Percentiles rank a stretch among this genome's conserved stretches.
Evolutionary conservation across 208 protist species (phyloP).

Genomic region (Trypanosoma conorhini): DNA sequence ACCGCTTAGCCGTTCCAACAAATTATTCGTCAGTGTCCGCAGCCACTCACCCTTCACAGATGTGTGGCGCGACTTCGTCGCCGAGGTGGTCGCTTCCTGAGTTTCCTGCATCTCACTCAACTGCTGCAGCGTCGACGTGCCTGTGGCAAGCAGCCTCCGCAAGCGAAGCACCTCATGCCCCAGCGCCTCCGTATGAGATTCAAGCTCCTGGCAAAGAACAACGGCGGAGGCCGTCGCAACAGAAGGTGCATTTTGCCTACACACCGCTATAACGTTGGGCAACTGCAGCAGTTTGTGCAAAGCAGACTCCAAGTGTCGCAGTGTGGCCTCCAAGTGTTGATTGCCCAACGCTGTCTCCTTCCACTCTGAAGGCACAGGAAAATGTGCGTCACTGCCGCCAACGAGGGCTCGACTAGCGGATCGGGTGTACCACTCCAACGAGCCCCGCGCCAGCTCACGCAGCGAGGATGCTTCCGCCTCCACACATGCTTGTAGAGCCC

Average conservation of each 20-base stretch:
- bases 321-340: conserved; percentile 14
- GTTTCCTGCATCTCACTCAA: conserved; percentile 11
- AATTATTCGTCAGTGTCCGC: conserved; percentile 6
- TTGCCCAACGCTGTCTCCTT: neutral
- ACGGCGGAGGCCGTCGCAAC: conserved; percentile 3
- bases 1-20: conserved; percentile 15
- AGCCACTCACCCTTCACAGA: conserved; percentile 16
- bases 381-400: neutral
- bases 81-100: conserved; percentile 6
- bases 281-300: conserved; percentile 1
- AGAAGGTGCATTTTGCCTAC: conserved; percentile 16
- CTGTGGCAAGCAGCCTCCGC: conserved; percentile 29
- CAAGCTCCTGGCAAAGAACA: conserved; percentile 18
- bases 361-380: neutral
- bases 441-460: conserved; percentile 13
- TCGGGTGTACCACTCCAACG: conserved; percentile 22
- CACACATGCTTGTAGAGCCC: conserved; percentile 1
- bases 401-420: neutral
- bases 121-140: conserved; percentile 3
- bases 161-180: conserved; percentile 44
- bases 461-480: neutral
- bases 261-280: neutral
- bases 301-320: conserved; percentile 17
- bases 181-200: conserved; percentile 38
- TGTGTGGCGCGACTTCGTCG: neutral